phyloP scores from a whole-genome alignment of 495 filamentous ascomycete genomes.

The Talaromyces thailandensis region DNA sequence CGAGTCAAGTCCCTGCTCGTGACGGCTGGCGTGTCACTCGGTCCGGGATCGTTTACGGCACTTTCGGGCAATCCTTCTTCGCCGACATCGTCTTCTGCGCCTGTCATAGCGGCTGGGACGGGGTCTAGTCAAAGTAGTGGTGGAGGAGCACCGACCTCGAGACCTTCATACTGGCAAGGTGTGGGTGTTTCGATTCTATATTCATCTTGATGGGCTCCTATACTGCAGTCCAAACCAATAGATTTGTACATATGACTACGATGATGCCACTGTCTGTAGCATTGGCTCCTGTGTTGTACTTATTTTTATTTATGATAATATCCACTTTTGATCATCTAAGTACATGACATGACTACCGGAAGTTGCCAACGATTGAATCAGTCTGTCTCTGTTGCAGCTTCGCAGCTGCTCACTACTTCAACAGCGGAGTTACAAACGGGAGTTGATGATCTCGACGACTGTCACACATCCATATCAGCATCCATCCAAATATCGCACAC shows the following conservation, averaged over 20 bases:
- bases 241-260: conserved; percentile 19
- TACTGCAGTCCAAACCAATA: background rate
- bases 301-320: background rate
- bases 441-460: conserved; percentile 65
- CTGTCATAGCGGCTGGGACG: background rate
- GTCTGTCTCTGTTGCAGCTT: background rate
- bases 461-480: conserved; percentile 3
- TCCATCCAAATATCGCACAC: background rate
- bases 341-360: background rate
- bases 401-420: background rate
- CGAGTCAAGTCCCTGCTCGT: conserved; percentile 87
- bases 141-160: conserved; percentile 49
- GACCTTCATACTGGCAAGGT: conserved; percentile 45
- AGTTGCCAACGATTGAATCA: background rate
- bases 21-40: conserved; percentile 73
- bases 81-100: conserved; percentile 10
- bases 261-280: conserved; percentile 10
- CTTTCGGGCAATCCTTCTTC: conserved; percentile 18
- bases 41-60: conserved; percentile 35
- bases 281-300: conserved; percentile 9
- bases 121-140: conserved; percentile 42
- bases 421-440: conserved; percentile 31
- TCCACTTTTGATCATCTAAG: background rate
- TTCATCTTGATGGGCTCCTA: conserved; percentile 57
- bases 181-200: conserved; percentile 87